Conservation (phyloP, 257 asterid species). For the Przewalskia tangutica region DNA sequence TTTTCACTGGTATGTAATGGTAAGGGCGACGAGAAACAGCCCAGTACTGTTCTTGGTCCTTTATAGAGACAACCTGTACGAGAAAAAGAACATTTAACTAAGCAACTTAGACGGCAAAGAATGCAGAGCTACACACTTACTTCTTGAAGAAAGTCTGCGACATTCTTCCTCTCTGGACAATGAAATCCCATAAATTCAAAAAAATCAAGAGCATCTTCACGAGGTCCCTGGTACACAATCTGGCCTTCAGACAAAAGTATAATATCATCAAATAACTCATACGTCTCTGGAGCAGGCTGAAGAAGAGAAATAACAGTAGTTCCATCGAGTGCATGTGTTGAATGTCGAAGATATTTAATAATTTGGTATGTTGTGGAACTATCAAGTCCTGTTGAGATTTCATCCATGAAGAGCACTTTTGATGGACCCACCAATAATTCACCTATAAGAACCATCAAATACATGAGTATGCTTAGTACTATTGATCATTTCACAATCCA, state of each 20-base stretch:
- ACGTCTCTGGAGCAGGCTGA: slow-evolving; percentile 99
- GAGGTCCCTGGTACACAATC: slow-evolving; percentile 88
- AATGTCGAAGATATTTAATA: slow-evolving; percentile 69
- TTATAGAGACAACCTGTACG: slow-evolving; percentile 64
- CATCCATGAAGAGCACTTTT: slow-evolving; percentile 89
- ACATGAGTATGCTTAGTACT: slow-evolving; percentile 12
- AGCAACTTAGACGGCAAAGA: not conserved
- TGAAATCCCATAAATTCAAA: slow-evolving; percentile 71
- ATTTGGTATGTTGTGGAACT: slow-evolving; percentile 87
- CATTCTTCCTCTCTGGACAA: slow-evolving; percentile 87
- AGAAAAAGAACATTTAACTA: slow-evolving; percentile 14
- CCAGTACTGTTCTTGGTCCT: slow-evolving; percentile 96
- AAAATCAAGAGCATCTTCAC: slow-evolving; percentile 52
- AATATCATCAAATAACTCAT: slow-evolving; percentile 79
- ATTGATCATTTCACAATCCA: slow-evolving; percentile 3
- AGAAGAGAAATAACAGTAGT: slow-evolving; percentile 79
- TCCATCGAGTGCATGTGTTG: slow-evolving; percentile 71
- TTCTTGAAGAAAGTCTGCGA: slow-evolving; percentile 95
- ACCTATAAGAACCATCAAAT: slow-evolving; percentile 43
- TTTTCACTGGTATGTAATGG: slow-evolving; percentile 49
- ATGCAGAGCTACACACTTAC: slow-evolving; percentile 32
- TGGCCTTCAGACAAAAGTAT: slow-evolving; percentile 84
- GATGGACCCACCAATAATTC: slow-evolving; percentile 80
- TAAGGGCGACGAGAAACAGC: slow-evolving; percentile 54
- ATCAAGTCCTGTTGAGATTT: slow-evolving; percentile 93